phyloP scores from a whole-genome alignment of 306 rosid species.

The Medicago ruthenica region DNA sequence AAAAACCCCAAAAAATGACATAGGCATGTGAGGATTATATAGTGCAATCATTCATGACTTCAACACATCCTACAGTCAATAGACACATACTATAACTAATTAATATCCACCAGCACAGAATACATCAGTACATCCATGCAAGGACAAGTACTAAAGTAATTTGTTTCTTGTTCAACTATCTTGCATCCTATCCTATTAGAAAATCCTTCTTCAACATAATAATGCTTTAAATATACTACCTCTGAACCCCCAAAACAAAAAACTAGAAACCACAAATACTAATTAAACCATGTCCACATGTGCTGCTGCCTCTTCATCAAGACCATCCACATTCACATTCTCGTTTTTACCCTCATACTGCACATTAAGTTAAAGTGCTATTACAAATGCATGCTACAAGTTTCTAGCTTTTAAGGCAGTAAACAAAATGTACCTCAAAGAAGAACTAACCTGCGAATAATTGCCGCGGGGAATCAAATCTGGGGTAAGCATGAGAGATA shows the following conservation, averaged over 20 bases:
- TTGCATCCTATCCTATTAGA: constrained; percentile 28
- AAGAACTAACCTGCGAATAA: constrained; percentile 65
- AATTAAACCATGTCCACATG: constrained; percentile 41
- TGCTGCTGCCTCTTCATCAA: constrained; percentile 52
- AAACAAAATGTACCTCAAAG: constrained; percentile 4
- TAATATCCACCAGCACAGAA: constrained; percentile 21
- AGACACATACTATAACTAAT: not conserved
- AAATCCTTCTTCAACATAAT: constrained; percentile 33
- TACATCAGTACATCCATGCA: constrained; percentile 31
- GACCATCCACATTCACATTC: constrained; percentile 65
- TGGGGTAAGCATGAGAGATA: constrained; percentile 64
- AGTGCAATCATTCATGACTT: constrained; percentile 2
- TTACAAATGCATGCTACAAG: constrained; percentile 38
- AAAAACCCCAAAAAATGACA: not conserved
- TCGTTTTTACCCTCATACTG: constrained; percentile 76
- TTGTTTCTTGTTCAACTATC: constrained; percentile 26
- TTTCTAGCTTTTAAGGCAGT: constrained; percentile 31
- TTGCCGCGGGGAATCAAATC: constrained; percentile 52
- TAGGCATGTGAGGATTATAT: constrained; percentile 1
- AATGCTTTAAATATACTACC: constrained; percentile 30
- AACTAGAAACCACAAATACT: constrained; percentile 28
- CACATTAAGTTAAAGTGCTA: constrained; percentile 44
- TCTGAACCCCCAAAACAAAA: constrained; percentile 31
- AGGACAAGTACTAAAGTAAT: not conserved
- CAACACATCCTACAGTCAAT: constrained; percentile 17